These are phyloP conservation scores for Xylaria longipes DNA, from an alignment of 495 filamentous ascomycete species.

Conservation along the genomic window DNA sequence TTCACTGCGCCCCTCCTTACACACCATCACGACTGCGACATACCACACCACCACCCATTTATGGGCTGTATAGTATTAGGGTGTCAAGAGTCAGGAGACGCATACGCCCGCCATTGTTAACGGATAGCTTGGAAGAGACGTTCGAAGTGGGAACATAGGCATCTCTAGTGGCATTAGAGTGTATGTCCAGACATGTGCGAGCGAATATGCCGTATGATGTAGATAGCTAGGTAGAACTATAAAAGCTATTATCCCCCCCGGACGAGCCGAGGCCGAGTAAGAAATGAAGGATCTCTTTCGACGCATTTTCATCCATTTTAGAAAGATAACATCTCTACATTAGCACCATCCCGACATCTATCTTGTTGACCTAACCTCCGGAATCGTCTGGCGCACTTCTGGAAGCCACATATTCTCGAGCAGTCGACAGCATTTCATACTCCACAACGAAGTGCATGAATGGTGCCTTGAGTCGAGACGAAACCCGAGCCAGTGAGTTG, in stretches of 20 bases:
- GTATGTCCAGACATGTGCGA: not conserved
- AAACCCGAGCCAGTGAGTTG: not conserved
- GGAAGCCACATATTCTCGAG: not conserved
- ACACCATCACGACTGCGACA: slow-evolving; percentile 35
- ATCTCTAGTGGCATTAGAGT: slow-evolving; percentile 1
- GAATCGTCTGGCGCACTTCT: no score
- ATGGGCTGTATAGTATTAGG: slow-evolving; percentile 30
- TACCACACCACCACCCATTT: slow-evolving; percentile 29
- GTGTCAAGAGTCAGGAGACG: slow-evolving; percentile 42
- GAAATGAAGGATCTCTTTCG: slow-evolving; percentile 9
- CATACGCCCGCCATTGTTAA: slow-evolving; percentile 23
- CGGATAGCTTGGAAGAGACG: slow-evolving; percentile 17
- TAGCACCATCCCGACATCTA: not conserved
- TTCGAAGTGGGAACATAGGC: slow-evolving; percentile 20
- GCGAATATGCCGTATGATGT: slow-evolving; percentile 17
- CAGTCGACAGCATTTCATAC: not conserved
- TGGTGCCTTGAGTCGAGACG: not conserved
- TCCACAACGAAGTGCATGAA: not conserved
- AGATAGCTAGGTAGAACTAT: slow-evolving; percentile 23
- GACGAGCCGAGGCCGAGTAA: slow-evolving; percentile 1
- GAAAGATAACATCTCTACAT: not conserved
- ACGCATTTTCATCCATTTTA: slow-evolving; percentile 3
- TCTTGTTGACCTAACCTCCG: not conserved
- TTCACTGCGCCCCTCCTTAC: slow-evolving; percentile 33
- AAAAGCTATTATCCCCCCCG: slow-evolving; percentile 21